A percentile compares a stretch with the other conserved stretches of the same genome.
Conservation (phyloP, 176 grass and related monocot species). For the Microstegium vimineum region DNA sequence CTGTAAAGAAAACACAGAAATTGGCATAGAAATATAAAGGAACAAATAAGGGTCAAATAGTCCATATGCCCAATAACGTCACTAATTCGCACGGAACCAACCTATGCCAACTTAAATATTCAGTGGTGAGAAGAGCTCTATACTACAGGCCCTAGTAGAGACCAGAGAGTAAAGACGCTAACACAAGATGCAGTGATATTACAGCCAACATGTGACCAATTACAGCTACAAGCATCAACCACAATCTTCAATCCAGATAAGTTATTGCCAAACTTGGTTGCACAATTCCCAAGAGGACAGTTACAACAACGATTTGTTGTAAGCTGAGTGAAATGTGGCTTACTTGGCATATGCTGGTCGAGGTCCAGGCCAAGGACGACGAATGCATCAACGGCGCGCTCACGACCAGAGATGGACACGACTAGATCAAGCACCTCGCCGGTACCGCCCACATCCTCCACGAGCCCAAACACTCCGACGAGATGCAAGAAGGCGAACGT, state of each 20-base stretch:
- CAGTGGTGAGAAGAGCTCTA: not conserved
- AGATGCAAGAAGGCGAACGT: conserved; percentile 42
- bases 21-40: not conserved
- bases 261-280: not conserved
- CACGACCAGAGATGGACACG: conserved; percentile 21
- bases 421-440: conserved; percentile 39
- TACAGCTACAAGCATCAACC: not conserved
- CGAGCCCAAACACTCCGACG: conserved; percentile 37
- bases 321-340: not conserved
- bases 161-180: not conserved
- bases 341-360: conserved; percentile 26
- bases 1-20: not conserved
- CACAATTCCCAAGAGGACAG: not conserved
- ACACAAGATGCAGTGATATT: not conserved
- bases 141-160: not conserved
- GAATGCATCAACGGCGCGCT: conserved; percentile 41
- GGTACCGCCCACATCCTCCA: conserved; percentile 40
- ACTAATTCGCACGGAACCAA: not conserved
- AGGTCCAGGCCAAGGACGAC: conserved; percentile 32
- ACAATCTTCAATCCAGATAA: not conserved
- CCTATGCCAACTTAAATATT: not conserved
- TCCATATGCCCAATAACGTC: not conserved
- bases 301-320: not conserved
- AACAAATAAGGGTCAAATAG: not conserved
- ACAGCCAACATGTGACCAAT: not conserved